Conservation (phyloP, 192 early-diverging fungal genomes). For the Cladochytrium replicatum region DNA sequence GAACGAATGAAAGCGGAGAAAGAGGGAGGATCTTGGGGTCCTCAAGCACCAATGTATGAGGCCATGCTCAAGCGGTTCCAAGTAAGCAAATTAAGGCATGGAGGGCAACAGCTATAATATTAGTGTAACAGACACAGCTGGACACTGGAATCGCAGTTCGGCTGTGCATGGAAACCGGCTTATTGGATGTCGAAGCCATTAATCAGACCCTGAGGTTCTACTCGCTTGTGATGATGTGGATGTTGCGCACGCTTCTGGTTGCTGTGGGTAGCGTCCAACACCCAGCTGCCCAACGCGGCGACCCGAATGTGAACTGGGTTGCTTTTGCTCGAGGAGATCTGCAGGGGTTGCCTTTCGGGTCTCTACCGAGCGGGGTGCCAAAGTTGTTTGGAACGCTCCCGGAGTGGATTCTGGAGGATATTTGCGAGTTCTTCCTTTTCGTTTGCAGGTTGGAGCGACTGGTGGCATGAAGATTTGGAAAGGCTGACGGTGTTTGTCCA, state of each 20-base stretch:
- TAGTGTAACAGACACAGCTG: constrained; percentile 41
- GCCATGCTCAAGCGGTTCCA: constrained; percentile 45
- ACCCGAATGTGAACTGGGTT: constrained; percentile 15
- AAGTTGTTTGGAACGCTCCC: constrained; percentile 67
- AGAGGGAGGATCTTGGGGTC: constrained; percentile 28
- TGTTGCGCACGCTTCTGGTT: constrained; percentile 55
- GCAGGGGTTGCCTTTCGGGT: constrained; percentile 10
- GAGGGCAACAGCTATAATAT: constrained; percentile 1
- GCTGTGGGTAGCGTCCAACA: constrained; percentile 9
- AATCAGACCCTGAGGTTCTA: constrained; percentile 65
- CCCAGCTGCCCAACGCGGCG: neutral
- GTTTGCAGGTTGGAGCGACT: constrained; percentile 45
- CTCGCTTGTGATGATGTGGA: constrained; percentile 80
- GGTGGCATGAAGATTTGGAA: neutral
- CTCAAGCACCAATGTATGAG: constrained; percentile 25
- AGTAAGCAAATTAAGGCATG: constrained; percentile 11
- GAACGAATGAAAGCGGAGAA: constrained; percentile 49
- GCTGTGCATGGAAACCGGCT: constrained; percentile 62
- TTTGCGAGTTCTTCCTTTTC: constrained; percentile 69
- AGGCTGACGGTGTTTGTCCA: neutral
- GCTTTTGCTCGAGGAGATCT: constrained; percentile 25
- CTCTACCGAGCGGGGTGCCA: constrained; percentile 45
- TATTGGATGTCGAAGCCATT: constrained; percentile 66
- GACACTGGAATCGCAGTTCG: constrained; percentile 56
- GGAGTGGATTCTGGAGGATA: constrained; percentile 88